These are phyloP conservation scores for Aspergillus bridgeri DNA, from an alignment of 495 filamentous ascomycete species.

Conservation along the genomic window DNA sequence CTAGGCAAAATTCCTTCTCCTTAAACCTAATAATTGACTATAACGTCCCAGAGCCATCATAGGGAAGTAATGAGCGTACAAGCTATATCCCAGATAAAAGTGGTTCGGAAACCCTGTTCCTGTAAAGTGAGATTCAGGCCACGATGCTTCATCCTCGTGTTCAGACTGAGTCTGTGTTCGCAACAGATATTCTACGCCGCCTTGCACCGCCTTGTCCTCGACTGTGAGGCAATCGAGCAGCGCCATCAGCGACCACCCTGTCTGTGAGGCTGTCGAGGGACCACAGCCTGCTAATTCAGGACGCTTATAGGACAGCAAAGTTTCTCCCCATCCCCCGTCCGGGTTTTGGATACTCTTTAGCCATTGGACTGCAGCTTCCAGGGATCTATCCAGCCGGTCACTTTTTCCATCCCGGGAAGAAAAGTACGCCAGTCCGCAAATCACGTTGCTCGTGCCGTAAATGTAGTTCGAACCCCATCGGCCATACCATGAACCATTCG, in stretches of 20 bases:
- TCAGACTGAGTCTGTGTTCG: constrained; percentile 5
- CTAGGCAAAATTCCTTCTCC: too few species aligned
- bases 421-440: constrained; percentile 26
- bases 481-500: constrained; percentile 30
- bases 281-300: constrained; percentile 16
- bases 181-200: constrained; percentile 23
- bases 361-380: too few species aligned
- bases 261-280: constrained; percentile 29
- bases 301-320: constrained; percentile 21
- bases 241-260: constrained; percentile 36
- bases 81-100: constrained; percentile 32
- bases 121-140: constrained; percentile 26
- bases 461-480: constrained; percentile 39
- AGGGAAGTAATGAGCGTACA: constrained; percentile 39
- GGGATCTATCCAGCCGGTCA: constrained; percentile 21
- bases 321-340: constrained; percentile 40
- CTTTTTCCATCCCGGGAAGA: too few species aligned
- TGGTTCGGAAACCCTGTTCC: constrained; percentile 34
- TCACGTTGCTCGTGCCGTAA: constrained; percentile 34
- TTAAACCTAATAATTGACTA: too few species aligned
- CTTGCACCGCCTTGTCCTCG: too few species aligned
- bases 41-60: constrained; percentile 39
- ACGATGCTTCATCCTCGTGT: constrained; percentile 18
- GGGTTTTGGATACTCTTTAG: constrained; percentile 32
- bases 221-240: too few species aligned